Evolutionary conservation across 2,329 filamentous ascomycete species (phyloP).

Genomic region (Verticillium alfalfae): DNA sequence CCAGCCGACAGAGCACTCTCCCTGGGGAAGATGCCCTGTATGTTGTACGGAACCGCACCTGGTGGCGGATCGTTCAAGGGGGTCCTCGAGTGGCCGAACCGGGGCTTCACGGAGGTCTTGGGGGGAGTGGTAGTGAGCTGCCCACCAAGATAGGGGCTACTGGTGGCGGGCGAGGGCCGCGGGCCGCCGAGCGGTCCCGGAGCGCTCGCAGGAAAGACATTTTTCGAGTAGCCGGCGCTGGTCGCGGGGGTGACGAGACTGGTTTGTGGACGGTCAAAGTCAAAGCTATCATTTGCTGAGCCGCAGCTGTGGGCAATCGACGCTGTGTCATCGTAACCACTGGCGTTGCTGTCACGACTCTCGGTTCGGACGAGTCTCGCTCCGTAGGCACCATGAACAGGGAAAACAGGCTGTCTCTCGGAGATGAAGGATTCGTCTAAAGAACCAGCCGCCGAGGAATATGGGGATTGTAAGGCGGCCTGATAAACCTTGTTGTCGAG

Average conservation of each 20-base stretch:
- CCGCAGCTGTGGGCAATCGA: background rate
- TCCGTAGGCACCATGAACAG: background rate
- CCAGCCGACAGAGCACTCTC: background rate
- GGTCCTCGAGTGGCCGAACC: background rate
- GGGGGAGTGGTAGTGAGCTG: background rate
- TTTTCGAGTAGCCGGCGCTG: background rate
- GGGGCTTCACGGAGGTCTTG: background rate
- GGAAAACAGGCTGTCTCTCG: background rate
- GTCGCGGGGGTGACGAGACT: background rate
- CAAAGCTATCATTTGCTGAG: background rate
- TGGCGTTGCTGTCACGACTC: background rate
- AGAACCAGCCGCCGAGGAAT: background rate
- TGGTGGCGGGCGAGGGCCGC: background rate
- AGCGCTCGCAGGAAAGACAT: background rate
- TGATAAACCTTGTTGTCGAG: background rate
- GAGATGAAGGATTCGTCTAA: background rate
- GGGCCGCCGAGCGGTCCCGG: background rate
- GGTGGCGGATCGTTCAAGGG: background rate
- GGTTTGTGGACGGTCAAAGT: background rate
- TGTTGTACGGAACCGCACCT: background rate
- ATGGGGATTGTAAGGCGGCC: background rate
- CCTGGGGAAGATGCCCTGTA: background rate
- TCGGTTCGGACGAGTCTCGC: background rate
- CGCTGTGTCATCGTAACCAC: background rate
- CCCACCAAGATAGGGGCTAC: background rate